Percentiles rank a stretch among this genome's conserved stretches.
phyloP scores from a whole-genome alignment of 1,284 basidiomycete species.

The Boletellus dicymbophilus region DNA sequence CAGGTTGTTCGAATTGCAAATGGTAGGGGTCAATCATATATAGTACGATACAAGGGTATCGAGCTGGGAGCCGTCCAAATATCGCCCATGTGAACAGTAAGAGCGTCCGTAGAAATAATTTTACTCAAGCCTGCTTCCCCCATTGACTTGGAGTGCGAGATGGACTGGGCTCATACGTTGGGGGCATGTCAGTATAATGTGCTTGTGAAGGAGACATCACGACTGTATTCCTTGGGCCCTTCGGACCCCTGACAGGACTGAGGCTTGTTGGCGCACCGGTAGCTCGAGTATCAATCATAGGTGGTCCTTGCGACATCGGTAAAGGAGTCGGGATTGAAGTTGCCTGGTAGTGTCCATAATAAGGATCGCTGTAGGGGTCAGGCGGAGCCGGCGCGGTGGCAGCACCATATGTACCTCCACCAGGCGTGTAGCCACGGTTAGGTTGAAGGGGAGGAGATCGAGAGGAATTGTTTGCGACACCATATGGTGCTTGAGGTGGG shows the following conservation, averaged over 20 bases:
- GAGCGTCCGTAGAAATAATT: not conserved
- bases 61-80: conserved; percentile 10
- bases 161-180: conserved; percentile 59
- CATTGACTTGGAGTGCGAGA: conserved; percentile 50
- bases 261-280: conserved; percentile 27
- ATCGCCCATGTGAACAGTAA: conserved; percentile 19
- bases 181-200: conserved; percentile 56
- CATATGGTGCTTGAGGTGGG: conserved; percentile 28
- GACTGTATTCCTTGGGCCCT: conserved; percentile 27
- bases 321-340: conserved; percentile 25
- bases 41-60: conserved; percentile 29
- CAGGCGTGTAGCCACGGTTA: conserved; percentile 58
- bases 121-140: conserved; percentile 42
- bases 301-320: conserved; percentile 26
- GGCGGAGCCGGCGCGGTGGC: conserved; percentile 41
- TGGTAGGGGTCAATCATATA: conserved; percentile 1
- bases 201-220: conserved; percentile 30
- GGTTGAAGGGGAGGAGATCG: conserved; percentile 36
- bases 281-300: conserved; percentile 36
- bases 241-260: conserved; percentile 44
- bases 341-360: conserved; percentile 28
- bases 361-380: conserved; percentile 26
- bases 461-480: conserved; percentile 32
- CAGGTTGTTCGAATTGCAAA: not conserved
- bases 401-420: conserved; percentile 56